Evolutionary conservation across 2,329 filamentous ascomycete genomes (phyloP).

Genomic region (Eurotiales sp.): DNA sequence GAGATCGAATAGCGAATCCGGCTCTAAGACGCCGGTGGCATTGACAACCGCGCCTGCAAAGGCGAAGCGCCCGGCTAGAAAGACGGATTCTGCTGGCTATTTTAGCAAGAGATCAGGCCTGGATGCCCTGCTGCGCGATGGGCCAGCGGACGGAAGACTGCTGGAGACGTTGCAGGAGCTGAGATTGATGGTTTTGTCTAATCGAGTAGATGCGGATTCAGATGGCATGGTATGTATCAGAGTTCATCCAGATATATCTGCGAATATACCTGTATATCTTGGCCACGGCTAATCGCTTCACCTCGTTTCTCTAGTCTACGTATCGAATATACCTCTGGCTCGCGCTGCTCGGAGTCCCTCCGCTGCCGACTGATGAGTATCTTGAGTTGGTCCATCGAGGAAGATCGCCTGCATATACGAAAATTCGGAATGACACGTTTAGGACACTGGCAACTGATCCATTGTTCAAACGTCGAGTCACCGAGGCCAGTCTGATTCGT

Average conservation of each 20-base stretch:
- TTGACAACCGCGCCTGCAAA: slow-evolving; percentile 50
- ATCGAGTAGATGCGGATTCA: slow-evolving; percentile 48
- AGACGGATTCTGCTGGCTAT: slow-evolving; percentile 42
- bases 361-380: slow-evolving; percentile 82
- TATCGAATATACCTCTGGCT: slow-evolving; percentile 95
- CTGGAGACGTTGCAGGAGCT: slow-evolving; percentile 43
- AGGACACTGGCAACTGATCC: slow-evolving; percentile 94
- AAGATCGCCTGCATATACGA: slow-evolving; percentile 89
- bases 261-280: no score
- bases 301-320: slow-evolving; percentile 70
- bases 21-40: slow-evolving; percentile 7
- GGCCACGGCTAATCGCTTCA: background rate
- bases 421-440: slow-evolving; percentile 98
- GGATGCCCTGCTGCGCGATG: slow-evolving; percentile 74
- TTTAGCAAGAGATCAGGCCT: slow-evolving; percentile 50
- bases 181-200: slow-evolving; percentile 48
- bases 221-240: slow-evolving; percentile 49
- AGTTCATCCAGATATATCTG: slow-evolving; percentile 9
- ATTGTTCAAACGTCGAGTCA: slow-evolving; percentile 92
- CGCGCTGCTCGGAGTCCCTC: slow-evolving; percentile 81
- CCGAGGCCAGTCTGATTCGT: slow-evolving; percentile 89
- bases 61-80: slow-evolving; percentile 36
- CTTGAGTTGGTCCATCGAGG: slow-evolving; percentile 87
- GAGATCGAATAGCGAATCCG: slow-evolving; percentile 60
- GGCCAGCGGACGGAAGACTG: slow-evolving; percentile 66